Evolutionary conservation across 345 rosid species (phyloP), one percentile per base, ranked within the genome.

Genomic region (Ceriops tagal): DNA sequence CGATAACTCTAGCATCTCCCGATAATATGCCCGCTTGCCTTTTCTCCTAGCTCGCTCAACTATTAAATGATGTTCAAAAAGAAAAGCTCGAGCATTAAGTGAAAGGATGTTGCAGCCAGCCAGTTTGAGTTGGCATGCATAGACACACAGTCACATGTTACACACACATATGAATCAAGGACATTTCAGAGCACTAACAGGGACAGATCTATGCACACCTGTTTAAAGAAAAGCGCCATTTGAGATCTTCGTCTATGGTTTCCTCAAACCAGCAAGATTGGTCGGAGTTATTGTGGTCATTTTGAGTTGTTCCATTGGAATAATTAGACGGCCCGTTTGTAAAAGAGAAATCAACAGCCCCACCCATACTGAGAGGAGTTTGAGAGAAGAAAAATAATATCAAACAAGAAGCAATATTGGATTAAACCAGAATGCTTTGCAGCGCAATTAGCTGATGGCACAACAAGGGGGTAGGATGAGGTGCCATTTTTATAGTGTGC

Each of bases 181-280:
- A 15, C 49, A 13, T 43, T 43, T 43, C 49, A 3, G 49, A 11
- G 3, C 49, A 13, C 49, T 34, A 34, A 8, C 9, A 34, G 37
- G 37, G 37, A 34, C 37, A 34, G 37, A 7, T 34, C 37, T 43
- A 3, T 43, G 49, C 47, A 46, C 37, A 92, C 98, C 98, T 89
- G 79, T 90, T 90, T 74, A 90, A 76, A 55, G 92, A 92, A 74
- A 91, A 93, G 20, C 95, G 91, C 98, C 98, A 93, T 65, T 89
- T 91, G 80, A 93, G 95, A 79, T 93, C 86, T 26, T 87, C 92
- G 66, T 91, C 95, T 32, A 93, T 83, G 73, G 80, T 72, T 77
- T 91, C 97, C 75, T 93, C 98, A 6, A 77, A 93, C 98, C 98
- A 93, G 57, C 75, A 65, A 55, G 84, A 27, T 43, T 15, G 59